These are phyloP conservation scores for Solanum arcanum DNA, from an alignment of 257 asterid species.

Conservation along the genomic window DNA sequence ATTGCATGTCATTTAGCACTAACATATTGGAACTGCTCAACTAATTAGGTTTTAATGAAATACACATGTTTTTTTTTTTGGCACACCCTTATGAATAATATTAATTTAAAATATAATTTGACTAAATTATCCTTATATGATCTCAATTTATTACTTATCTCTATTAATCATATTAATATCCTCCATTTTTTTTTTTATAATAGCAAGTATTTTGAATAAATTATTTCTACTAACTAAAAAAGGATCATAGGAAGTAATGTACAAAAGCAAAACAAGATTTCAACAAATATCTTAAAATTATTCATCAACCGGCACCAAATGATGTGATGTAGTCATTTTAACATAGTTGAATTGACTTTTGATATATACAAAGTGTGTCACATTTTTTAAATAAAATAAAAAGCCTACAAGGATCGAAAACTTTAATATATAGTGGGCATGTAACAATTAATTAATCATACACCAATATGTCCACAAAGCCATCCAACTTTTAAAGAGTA, in stretches of 20 bases:
- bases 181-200: neutral
- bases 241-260: neutral
- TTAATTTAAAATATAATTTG: neutral
- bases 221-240: neutral
- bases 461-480: neutral
- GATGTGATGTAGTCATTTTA: neutral
- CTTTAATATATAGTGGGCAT: neutral
- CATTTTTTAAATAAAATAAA: neutral
- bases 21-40: neutral
- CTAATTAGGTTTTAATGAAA: neutral
- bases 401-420: neutral
- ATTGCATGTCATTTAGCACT: neutral
- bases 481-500: neutral
- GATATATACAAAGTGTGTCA: neutral
- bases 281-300: neutral
- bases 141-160: neutral
- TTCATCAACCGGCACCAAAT: neutral
- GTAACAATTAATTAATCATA: neutral
- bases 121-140: neutral
- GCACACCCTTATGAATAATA: neutral
- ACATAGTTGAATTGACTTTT: neutral
- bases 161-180: neutral
- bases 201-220: neutral
- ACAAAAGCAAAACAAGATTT: neutral
- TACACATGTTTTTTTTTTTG: neutral